Conservation (phyloP, 371 early-diverging fungal species). For the Chytridium lagenaria region DNA sequence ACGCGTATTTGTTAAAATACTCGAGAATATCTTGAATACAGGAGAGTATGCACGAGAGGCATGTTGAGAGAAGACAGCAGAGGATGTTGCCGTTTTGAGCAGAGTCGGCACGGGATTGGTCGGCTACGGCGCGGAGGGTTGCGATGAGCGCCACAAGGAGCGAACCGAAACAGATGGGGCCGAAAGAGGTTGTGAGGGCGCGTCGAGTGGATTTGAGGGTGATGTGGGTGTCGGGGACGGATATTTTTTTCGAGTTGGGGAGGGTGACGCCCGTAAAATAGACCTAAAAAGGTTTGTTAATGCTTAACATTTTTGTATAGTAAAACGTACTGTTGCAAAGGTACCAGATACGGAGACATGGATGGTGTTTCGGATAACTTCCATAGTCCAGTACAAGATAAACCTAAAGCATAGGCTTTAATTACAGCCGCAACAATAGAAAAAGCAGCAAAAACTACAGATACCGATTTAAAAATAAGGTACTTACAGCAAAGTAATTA, state of each 20-base stretch:
- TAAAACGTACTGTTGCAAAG: constrained; percentile 50
- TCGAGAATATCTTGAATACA: constrained; percentile 35
- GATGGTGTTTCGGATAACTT: constrained; percentile 55
- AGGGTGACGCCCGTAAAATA: constrained; percentile 29
- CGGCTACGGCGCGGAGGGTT: constrained; percentile 62
- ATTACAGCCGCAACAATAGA: no score
- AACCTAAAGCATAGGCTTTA: no score
- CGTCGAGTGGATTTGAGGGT: constrained; percentile 73
- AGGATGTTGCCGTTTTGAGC: constrained; percentile 37
- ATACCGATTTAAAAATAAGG: no score
- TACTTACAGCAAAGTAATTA: not conserved
- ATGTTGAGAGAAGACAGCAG: constrained; percentile 20
- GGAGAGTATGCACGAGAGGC: constrained; percentile 30
- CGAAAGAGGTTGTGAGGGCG: constrained; percentile 91
- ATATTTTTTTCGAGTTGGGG: constrained; percentile 13
- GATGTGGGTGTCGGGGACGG: constrained; percentile 55
- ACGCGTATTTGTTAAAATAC: constrained; percentile 74
- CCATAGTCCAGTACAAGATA: constrained; percentile 51
- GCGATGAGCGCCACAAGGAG: constrained; percentile 83
- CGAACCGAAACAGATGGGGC: constrained; percentile 93
- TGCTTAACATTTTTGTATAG: no score
- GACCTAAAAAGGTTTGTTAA: constrained; percentile 12
- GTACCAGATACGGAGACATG: constrained; percentile 56
- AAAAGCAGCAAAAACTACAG: no score
- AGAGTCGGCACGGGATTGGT: constrained; percentile 17